Base-by-base conservation (phyloP, 495 filamentous ascomycete species). In the Aspergillus wentii region DNA sequence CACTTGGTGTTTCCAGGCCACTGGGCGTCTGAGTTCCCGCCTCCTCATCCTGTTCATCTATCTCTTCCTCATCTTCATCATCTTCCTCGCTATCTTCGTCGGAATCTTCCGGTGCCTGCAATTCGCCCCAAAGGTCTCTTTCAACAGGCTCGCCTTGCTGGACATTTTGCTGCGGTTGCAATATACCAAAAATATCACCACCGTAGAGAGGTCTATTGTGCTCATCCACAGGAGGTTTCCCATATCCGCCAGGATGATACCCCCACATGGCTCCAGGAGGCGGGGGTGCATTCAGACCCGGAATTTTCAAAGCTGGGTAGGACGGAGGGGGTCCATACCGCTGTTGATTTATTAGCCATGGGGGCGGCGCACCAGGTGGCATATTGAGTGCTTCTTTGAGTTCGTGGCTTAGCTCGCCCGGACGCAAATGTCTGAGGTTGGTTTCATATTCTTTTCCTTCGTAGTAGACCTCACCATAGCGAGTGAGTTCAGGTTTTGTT, bases 391-490 rank as follows among this genome's bases (percentile, higher is more conserved):
- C 91, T 48, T 97, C 92, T 51, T 88, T 88, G 30, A 97, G 69
- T 48, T 89, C 84, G 22, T 95, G 85, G 48, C 84, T 92, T 30
- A 96, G 58, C 50, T 97, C 90, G 23, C 92, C 92, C 3, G 94
- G 87, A 35, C 86, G 80, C 32, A 95, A 73, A 64, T 95, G 86
- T 47, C 80, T 79, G 31, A 94, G 73, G 65, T 97, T 95, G 5
- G 90, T 95, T 63, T 98, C 92, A 57, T 86, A 95, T 61, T 98
- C 92, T 57, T 98, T 98, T 48, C 92, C 92, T 53, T 98, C 92
- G 55, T 95, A 96, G 61, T 98, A 98, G 13, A 97, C 89, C 59
- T 98, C 92, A 18, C 92, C 92, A 52, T 94, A 97, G 14, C 89
- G 78, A 28, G 92, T 97, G 34, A 98, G 64, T 45, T 88, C 82